Evolutionary conservation across 257 asterid species (phyloP).

Genomic region (Thymus quinquecostatus): DNA sequence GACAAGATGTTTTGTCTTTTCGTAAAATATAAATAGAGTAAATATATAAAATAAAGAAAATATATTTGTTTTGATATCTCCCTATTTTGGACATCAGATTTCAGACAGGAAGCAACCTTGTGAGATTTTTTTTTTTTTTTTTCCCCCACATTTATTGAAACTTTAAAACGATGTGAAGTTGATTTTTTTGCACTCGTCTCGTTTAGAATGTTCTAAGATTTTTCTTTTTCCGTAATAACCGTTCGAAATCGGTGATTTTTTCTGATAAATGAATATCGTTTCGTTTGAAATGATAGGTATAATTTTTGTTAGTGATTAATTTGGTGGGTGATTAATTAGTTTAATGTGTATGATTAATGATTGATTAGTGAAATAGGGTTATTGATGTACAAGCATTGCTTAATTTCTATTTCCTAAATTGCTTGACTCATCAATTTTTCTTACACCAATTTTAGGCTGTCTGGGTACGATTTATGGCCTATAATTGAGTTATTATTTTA

Average conservation of each 20-base stretch:
- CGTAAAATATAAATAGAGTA: background rate
- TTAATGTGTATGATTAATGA: background rate
- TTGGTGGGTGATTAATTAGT: background rate
- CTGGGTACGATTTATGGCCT: too few relatives aligned
- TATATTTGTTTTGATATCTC: background rate
- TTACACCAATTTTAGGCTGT: too few relatives aligned
- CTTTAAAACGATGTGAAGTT: background rate
- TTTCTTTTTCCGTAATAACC: too few relatives aligned
- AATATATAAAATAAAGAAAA: background rate
- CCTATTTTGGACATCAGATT: background rate
- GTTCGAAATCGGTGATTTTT: too few relatives aligned
- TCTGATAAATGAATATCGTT: too few relatives aligned
- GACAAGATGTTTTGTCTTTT: slow-evolving; percentile 33
- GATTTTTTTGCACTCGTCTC: too few relatives aligned
- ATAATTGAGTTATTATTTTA: too few relatives aligned
- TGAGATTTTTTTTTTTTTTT: background rate
- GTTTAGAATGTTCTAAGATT: too few relatives aligned
- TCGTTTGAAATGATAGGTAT: too few relatives aligned
- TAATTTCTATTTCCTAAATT: background rate
- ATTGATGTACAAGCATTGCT: background rate
- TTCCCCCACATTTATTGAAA: background rate
- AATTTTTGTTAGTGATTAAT: background rate
- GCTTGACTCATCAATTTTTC: too few relatives aligned
- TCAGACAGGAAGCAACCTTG: slow-evolving; percentile 7
- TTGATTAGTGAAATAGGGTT: background rate